Evolutionary conservation across 208 protist genomes (phyloP), one percentile per base, ranked within the genome.

Genomic region (Trypanosoma grayi): DNA sequence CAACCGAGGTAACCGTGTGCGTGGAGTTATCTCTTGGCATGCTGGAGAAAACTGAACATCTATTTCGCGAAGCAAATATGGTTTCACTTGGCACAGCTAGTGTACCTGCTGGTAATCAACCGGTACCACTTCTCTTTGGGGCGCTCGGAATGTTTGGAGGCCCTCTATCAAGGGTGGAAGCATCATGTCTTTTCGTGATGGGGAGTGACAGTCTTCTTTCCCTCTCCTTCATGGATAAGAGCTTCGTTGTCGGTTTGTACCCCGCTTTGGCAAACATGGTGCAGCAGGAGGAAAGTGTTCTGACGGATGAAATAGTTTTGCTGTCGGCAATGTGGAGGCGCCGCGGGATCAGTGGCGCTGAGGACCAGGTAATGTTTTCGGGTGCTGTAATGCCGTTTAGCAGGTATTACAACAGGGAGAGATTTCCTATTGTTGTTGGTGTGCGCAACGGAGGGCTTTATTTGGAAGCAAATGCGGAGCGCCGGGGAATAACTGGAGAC

Each of bases 171-270:
- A 28, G 41, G n/a, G 28, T 73, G 24, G 67, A 73, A 53, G 20
- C 46, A 16, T 1, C 9, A 54, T 43, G 44, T 13, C 59, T 73
- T 13, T 73, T 66, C 52, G 57, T 43, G 5, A 66, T 73, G 67
- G 67, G 67, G 28, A 73, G 67, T 36, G 67, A 73, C 44, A 60
- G 40, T 41, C 52, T 73, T n/a, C 50, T 56, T 61, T 66, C 58
- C 27, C 37, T 66, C 30, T 55, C 52, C 3, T 67, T 73, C 24
- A 58, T 61, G 57, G 67, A 73, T 37, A 57, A 24, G n/a, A 56
- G 20, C 16, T 67, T 67, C 57, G 36, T 73, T 20, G 13, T 60
- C n/a, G 39, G 31, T 36, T 43, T 67, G n/a, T 73, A 55, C 45
- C 67, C 59, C 5, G 31, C 20, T 24, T 52, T 73, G 20, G 50